Base-by-base conservation (phyloP, 2,329 filamentous ascomycete species). In the Claviceps arundinis region DNA sequence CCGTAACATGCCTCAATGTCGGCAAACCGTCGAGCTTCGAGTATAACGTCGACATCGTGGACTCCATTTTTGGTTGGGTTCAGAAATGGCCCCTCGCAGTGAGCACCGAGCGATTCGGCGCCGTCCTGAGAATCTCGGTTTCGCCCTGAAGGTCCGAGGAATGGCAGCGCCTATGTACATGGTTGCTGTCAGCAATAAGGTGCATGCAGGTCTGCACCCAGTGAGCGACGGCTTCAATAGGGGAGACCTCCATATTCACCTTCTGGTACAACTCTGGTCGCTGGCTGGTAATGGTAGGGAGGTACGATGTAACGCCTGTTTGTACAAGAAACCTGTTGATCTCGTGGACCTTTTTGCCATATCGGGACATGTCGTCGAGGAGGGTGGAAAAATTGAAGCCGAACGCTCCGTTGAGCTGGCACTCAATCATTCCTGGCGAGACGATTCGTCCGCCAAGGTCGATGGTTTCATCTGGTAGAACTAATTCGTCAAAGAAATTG, bases 41-140 rank as follows among this genome's bases (percentile, higher is more conserved):
- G 80, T 45, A 95, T 75, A 16, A 93, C 85, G 52, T 83, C 77
- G 17, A 76, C 71, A 62, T 86, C 87, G 73, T 95, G 90, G 40
- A 94, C 84, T 49, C 90, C 90, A 62, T 95, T 94, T 65, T 91
- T 91, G 47, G 80, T 80, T 0, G 85, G 83, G 60, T 74, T 87
- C 52, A 96, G 75, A 68, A 96, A 96, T 0, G 90, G 90, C 0
- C 90, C 90, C 73, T 96, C 90, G 64, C 87, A 86, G 63, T 96
- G 90, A 3, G 89, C 89, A 34, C 90, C 90, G 14, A 96, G 78
- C 0, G 87, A 93, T 69, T 95, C 89, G 47, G 88, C 82, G 46
- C 90, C 90, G 56, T 87, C 79, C 42, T 73, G 67, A 37, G 87
- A 71, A 50, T 76, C 66, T 56, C 86, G 78, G 14, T 66, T 61